Conservation (phyloP, 306 rosid species). For the Acmispon strigosus region DNA sequence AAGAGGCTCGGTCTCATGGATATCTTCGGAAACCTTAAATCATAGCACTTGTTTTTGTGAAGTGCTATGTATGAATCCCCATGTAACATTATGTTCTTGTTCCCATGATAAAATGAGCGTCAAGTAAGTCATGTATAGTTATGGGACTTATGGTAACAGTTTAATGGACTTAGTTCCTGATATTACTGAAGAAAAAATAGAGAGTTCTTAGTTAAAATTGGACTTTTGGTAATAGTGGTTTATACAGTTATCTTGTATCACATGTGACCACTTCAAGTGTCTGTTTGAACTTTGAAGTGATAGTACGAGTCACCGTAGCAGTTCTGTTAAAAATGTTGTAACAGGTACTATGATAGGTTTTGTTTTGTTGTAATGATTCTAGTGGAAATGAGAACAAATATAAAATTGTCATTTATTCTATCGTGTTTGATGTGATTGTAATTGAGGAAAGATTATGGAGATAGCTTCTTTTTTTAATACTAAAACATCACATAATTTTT, state of each 20-base stretch:
- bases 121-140: slow-evolving; percentile 30
- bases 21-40: slow-evolving; percentile 31
- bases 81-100: slow-evolving; percentile 21
- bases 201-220: background rate
- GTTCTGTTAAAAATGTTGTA: background rate
- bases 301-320: background rate
- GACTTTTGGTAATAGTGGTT: background rate
- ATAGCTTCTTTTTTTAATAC: background rate
- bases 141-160: too few species aligned
- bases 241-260: background rate
- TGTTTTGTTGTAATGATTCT: background rate
- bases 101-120: background rate
- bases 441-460: background rate
- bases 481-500: too few species aligned
- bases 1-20: slow-evolving; percentile 58
- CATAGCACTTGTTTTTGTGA: slow-evolving; percentile 29
- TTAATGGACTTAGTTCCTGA: background rate
- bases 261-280: background rate
- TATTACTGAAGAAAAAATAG: background rate
- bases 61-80: background rate
- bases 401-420: background rate
- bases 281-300: background rate
- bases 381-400: background rate
- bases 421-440: background rate
- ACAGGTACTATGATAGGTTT: background rate